phyloP scores from a whole-genome alignment of 2,329 filamentous ascomycete species.

The Aspergillus quadrilineatus region DNA sequence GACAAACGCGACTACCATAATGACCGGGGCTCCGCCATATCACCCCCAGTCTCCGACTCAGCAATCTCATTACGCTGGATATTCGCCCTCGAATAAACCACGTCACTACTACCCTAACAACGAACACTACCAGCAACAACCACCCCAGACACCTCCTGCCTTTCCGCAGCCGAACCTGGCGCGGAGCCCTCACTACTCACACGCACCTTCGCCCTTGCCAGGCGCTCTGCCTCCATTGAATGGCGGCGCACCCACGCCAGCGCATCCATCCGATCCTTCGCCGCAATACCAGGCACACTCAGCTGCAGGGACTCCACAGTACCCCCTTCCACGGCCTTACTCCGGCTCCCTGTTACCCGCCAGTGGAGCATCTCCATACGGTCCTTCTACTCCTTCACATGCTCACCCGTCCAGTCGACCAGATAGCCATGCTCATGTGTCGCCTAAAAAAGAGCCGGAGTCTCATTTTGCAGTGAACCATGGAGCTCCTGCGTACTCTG shows the following conservation, averaged over 20 bases:
- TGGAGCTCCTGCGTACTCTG: slow-evolving; percentile 31
- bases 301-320: slow-evolving; percentile 30
- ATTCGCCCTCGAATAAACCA: slow-evolving; percentile 45
- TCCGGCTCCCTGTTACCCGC: slow-evolving; percentile 35
- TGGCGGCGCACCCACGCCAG: slow-evolving; percentile 30
- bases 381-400: slow-evolving; percentile 39
- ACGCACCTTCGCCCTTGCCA: slow-evolving; percentile 42
- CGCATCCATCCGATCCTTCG: slow-evolving; percentile 33
- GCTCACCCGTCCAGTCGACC: slow-evolving; percentile 41
- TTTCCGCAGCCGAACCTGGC: slow-evolving; percentile 36
- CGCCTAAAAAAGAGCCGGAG: slow-evolving; percentile 41
- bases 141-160: slow-evolving; percentile 45
- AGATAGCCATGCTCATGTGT: slow-evolving; percentile 43
- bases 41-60: slow-evolving; percentile 47
- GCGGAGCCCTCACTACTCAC: slow-evolving; percentile 43
- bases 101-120: slow-evolving; percentile 44
- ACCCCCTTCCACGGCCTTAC: slow-evolving; percentile 37
- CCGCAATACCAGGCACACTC: slow-evolving; percentile 39
- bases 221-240: slow-evolving; percentile 43
- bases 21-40: slow-evolving; percentile 47
- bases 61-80: slow-evolving; percentile 42
- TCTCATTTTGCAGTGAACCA: slow-evolving; percentile 33
- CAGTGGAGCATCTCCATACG: slow-evolving; percentile 39
- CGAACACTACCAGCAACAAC: slow-evolving; percentile 43
- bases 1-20: slow-evolving; percentile 38